A percentile compares a stretch with the other conserved stretches of the same genome.
Conservation (phyloP, 148 eudicot genomes). For the Chenopodium formosanum region DNA sequence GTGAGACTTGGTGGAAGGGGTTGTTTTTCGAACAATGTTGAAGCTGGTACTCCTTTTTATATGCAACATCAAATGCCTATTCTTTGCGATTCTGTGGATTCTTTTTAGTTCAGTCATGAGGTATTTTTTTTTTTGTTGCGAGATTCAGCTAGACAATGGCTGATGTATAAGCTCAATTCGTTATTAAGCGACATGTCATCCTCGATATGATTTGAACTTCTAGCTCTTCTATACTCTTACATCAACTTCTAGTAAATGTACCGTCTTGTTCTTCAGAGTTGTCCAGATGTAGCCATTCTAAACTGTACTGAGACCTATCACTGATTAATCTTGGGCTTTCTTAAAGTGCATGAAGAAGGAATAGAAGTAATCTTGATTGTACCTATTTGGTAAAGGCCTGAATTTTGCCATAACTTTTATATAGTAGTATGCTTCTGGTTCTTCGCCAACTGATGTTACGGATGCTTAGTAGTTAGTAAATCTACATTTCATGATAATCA, state of each 20-base stretch:
- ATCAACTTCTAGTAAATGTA: no score
- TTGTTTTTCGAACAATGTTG: neutral
- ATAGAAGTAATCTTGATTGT: neutral
- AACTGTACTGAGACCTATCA: neutral
- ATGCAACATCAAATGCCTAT: neutral
- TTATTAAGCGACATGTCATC: neutral
- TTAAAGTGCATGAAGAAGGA: neutral
- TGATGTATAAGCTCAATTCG: neutral
- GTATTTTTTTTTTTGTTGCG: neutral
- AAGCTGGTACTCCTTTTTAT: neutral
- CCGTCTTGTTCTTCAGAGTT: no score
- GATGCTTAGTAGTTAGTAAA: neutral
- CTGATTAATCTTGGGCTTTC: neutral
- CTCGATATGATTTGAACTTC: neutral
- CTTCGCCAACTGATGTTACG: neutral
- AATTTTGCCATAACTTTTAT: neutral
- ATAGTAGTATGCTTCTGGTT: neutral
- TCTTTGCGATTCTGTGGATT: neutral
- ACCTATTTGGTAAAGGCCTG: neutral
- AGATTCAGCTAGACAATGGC: neutral
- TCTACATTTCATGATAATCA: neutral
- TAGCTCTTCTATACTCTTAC: no score
- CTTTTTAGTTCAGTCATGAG: neutral
- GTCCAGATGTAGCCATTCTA: neutral
- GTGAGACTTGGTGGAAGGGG: neutral